These are phyloP conservation scores for Sphagnum fallax DNA, from an alignment of 228 moss, liverwort and hornwort genomes.

Conservation along the genomic window DNA sequence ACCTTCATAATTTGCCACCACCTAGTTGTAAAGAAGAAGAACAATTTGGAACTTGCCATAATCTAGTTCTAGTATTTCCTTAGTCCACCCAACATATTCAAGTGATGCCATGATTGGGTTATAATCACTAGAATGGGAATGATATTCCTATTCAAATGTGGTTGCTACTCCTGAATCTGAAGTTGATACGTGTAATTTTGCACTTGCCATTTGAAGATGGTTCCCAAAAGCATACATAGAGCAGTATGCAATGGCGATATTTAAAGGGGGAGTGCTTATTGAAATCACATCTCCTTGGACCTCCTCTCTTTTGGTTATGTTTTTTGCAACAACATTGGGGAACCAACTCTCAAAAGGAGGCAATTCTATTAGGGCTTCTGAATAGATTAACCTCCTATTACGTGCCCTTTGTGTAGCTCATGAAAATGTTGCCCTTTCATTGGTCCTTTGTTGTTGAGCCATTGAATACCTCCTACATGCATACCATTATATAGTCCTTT, in stretches of 20 bases:
- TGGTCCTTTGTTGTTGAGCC: not conserved
- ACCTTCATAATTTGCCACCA: not conserved
- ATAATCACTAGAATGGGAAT: not conserved
- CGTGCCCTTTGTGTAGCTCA: not conserved
- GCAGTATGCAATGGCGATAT: not conserved
- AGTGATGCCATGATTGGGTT: not conserved
- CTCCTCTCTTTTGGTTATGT: no score
- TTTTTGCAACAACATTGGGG: not conserved
- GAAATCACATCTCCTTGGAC: no score
- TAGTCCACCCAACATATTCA: not conserved
- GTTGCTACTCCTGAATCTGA: not conserved
- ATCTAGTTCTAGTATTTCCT: not conserved
- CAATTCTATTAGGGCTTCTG: not conserved
- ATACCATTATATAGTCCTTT: no score
- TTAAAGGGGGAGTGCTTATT: not conserved
- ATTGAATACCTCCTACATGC: not conserved
- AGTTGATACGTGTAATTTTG: not conserved
- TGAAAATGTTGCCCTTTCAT: not conserved
- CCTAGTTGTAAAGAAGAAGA: not conserved
- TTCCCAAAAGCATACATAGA: not conserved
- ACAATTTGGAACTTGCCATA: not conserved
- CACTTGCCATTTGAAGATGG: not conserved
- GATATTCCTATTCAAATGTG: not conserved
- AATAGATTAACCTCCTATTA: not conserved
- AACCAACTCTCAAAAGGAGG: not conserved